A percentile compares a stretch with the other conserved stretches of the same genome.
Evolutionary conservation across 441 rosid species (phyloP).

Genomic region (Euphorbia schlechtendalii): DNA sequence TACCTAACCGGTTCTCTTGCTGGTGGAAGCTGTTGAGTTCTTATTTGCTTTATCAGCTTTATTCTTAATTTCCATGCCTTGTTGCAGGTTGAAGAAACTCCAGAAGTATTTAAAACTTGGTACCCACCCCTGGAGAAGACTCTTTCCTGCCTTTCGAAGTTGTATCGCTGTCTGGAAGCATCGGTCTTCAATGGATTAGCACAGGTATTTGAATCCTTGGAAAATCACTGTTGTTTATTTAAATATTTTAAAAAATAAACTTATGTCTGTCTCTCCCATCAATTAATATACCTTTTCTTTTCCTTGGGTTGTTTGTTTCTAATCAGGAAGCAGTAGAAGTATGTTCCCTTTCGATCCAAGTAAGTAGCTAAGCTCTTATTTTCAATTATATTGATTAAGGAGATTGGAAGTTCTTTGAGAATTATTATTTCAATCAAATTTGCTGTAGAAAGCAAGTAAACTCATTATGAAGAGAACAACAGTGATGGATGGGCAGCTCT

Average conservation of each 20-base stretch:
- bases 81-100: constrained; percentile 54
- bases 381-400: neutral
- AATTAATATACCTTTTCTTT: constrained; percentile 10
- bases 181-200: constrained; percentile 94
- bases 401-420: neutral
- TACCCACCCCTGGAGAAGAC: constrained; percentile 95
- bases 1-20: constrained; percentile 2
- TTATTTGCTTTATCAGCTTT: neutral
- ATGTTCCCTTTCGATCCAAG: constrained; percentile 84
- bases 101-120: constrained; percentile 75
- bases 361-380: constrained; percentile 35
- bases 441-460: constrained; percentile 81
- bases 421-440: neutral
- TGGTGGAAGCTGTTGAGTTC: constrained; percentile 9
- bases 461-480: constrained; percentile 68
- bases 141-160: constrained; percentile 79
- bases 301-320: constrained; percentile 23
- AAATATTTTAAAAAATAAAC: constrained; percentile 1
- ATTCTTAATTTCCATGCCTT: neutral
- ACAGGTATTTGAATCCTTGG: constrained; percentile 49
- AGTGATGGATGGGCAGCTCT: constrained; percentile 88
- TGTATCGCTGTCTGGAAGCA: constrained; percentile 83
- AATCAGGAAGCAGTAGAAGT: constrained; percentile 97
- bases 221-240: constrained; percentile 12
- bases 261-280: constrained; percentile 10